These are phyloP conservation scores for Calonectria pteridis DNA, from an alignment of 2,329 filamentous ascomycete genomes.

Conservation along the genomic window DNA sequence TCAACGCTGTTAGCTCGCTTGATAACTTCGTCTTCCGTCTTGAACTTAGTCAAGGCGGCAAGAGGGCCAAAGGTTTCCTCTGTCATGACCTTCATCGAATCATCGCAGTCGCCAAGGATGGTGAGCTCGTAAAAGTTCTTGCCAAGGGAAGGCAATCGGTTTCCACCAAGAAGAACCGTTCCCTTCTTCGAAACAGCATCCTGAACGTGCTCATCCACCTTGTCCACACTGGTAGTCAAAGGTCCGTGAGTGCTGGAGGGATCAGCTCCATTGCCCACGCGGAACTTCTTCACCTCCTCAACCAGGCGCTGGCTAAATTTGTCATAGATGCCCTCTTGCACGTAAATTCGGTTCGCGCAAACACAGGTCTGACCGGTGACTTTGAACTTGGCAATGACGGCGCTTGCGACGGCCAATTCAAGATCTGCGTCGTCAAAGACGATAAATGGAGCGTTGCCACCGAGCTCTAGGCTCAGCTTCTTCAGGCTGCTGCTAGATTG, in stretches of 20 bases:
- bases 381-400: conserved; percentile 86
- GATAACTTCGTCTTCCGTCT: not conserved
- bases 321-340: not conserved
- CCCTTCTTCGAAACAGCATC: not conserved
- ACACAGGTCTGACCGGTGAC: conserved; percentile 92
- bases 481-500: conserved; percentile 9
- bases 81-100: not conserved
- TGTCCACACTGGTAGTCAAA: conserved; percentile 1
- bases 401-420: conserved; percentile 71
- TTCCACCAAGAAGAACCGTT: not conserved
- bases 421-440: conserved; percentile 73
- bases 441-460: conserved; percentile 13
- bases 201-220: not conserved
- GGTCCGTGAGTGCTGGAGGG: not conserved
- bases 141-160: not conserved
- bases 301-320: not conserved
- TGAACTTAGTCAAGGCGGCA: not conserved
- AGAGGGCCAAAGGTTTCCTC: not conserved
- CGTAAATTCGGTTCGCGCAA: conserved; percentile 52
- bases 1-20: conserved; percentile 2
- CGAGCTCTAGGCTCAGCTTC: conserved; percentile 20
- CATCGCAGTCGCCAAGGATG: not conserved
- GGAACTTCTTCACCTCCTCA: conserved; percentile 1
- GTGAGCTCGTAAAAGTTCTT: conserved; percentile 9
- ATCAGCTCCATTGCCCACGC: not conserved